Evolutionary conservation across 306 rosid genomes (phyloP).

Genomic region (Lathyrus tuberosus): DNA sequence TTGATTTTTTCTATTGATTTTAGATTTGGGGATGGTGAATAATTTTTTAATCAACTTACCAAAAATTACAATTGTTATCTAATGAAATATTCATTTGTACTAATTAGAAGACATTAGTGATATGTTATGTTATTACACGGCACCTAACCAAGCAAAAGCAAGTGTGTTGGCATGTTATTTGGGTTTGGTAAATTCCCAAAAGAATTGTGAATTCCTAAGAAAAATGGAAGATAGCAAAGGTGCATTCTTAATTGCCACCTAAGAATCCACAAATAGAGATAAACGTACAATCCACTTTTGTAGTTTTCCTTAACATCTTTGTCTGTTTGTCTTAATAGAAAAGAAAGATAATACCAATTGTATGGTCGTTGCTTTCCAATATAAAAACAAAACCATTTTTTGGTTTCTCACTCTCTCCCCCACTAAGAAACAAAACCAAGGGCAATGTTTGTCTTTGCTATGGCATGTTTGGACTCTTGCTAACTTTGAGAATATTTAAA

Average conservation of each 20-base stretch:
- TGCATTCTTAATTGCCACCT: constrained; percentile 44
- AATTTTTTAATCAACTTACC: no score
- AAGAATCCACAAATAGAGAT: constrained; percentile 62
- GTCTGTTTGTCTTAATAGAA: constrained; percentile 62
- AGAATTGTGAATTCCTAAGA: constrained; percentile 41
- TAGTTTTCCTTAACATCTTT: constrained; percentile 49
- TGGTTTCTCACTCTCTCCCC: constrained; percentile 61
- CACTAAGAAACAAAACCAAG: constrained; percentile 67
- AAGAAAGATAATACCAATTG: constrained; percentile 63
- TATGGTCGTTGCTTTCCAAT: constrained; percentile 52
- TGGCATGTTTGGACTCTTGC: constrained; percentile 66
- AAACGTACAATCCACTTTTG: constrained; percentile 61
- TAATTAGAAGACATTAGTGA: no score
- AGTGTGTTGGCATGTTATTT: constrained; percentile 34
- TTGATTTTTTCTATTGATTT: no score
- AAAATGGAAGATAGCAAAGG: constrained; percentile 20
- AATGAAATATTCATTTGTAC: no score
- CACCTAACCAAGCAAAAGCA: constrained; percentile 24
- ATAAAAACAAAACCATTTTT: constrained; percentile 58
- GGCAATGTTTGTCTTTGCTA: constrained; percentile 73
- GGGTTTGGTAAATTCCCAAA: constrained; percentile 40
- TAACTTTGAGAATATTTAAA: constrained; percentile 58
- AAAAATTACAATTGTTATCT: no score
- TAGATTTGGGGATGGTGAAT: no score
- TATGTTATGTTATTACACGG: constrained; percentile 11